Percentiles rank a stretch among this genome's conserved stretches.
Conservation (phyloP, 169 alveolate species). For the Plasmodium cynomolgi region DNA sequence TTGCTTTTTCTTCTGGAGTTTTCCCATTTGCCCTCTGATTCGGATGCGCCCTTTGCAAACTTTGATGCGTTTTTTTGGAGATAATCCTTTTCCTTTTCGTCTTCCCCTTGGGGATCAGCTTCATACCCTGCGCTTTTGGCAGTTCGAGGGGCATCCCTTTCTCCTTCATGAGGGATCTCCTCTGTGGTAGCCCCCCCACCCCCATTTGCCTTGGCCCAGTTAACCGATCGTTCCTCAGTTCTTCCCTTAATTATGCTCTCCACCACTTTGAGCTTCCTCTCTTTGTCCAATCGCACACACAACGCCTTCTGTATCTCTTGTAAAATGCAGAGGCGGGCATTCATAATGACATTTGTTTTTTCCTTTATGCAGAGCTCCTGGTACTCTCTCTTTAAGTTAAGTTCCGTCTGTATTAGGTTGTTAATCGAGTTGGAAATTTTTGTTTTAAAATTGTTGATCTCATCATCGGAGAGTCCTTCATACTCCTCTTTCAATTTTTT, state of each 20-base stretch:
- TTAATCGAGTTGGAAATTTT: slow-evolving; percentile 63
- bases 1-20: background rate
- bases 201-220: background rate
- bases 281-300: slow-evolving; percentile 64
- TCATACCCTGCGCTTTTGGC: background rate
- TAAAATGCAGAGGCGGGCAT: slow-evolving; percentile 48
- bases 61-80: background rate
- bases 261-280: slow-evolving; percentile 51
- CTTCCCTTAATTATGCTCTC: slow-evolving; percentile 54
- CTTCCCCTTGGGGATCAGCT: background rate
- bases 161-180: background rate
- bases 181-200: background rate
- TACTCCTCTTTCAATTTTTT: slow-evolving; percentile 71
- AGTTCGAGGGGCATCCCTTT: background rate
- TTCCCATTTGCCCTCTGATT: background rate
- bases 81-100: background rate
- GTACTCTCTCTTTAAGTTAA: slow-evolving; percentile 57
- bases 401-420: slow-evolving; percentile 52
- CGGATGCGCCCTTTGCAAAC: background rate
- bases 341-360: slow-evolving; percentile 62
- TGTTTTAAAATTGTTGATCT: slow-evolving; percentile 38
- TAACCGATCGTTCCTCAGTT: background rate
- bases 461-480: slow-evolving; percentile 37
- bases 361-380: slow-evolving; percentile 67
- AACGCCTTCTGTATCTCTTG: slow-evolving; percentile 72